Evolutionary conservation across 306 rosid genomes (phyloP), one percentile per base, ranked within the genome.

Genomic region (Cercis canadensis): DNA sequence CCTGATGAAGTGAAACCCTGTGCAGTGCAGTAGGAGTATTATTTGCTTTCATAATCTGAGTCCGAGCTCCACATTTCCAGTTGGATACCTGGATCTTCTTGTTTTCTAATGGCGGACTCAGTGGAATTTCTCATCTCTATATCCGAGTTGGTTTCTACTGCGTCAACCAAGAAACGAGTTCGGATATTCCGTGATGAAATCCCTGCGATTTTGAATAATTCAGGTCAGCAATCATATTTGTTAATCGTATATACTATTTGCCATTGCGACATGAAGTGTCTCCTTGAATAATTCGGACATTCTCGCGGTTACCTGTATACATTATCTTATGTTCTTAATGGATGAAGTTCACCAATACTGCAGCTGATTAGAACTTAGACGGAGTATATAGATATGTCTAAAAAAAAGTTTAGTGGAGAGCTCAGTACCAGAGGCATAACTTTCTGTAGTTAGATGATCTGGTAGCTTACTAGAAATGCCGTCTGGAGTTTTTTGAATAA

Each of bases 181-280:
- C 81, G 84, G 57, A 87, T 94, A 65, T 94, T 94, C 85, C 80
- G 80, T 11, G 68, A 78, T 43, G 89, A 94, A 80, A 74, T 94
- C 69, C 88, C 96, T 19, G 65, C 86, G 14, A 71, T 89, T 55
- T 44, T 89, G 75, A 33, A 41, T 17, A 70, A 65, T 41, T 76
- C 77, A 16, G 99, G 99, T 94, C 51, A 68, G 81, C 67, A 56
- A 32, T 76, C 78, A 15, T 15, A 34, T 40, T 55, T 5, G 2
- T 21, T 41, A 15, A 43, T 5, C 34, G 57, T 13, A 65, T 3
- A 4, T 10, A 55, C 31, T 49, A 55, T 16, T 50, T 24, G 18
- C 52, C 34, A 18, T 34, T 39, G 6, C 32, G 52, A 33, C 6
- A 40, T 58, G n/a, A 54, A 37, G n/a, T 72, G 12, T 36, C 37